Evolutionary conservation across 75 land plant species (phyloP), one percentile per base, ranked within the genome.

Genomic region (Picea sitchensis): DNA sequence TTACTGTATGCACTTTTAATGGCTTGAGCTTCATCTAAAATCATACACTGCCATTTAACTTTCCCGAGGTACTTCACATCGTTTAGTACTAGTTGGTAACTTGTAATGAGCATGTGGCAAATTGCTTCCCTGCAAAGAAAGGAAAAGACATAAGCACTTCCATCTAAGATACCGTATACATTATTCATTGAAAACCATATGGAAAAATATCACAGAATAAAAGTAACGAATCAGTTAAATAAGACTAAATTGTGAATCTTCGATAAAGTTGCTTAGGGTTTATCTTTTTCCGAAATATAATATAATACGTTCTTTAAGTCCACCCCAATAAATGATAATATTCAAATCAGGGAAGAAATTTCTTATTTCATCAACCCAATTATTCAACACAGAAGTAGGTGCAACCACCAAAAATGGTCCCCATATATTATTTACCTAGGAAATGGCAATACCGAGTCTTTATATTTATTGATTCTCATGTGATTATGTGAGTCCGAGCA

Each of bases 21-120:
- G 51, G 99, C 99, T 78, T 97, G 99, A 7, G 99, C 99, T 89
- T 97, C 99, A 89, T 97, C 99, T 26, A 97, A 86, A 6, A 97
- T 98, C 96, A 97, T 91, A 77, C 95, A 97, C 79, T 97, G 98
- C 99, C 99, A 97, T 75, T 95, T 97, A 63, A 97, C 94, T 65
- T 96, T 91, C 30, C 86, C 86, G 34, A 97, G 89, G 75, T 89
- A 89, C 83, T 95, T 93, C 83, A 95, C 98, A 84, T 97, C 99
- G 61, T 87, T 54, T 20, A 93, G 93, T 21, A 93, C 77, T 8
- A 97, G 86, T 73, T 97, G 95, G 65, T 97, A 97, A 79, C 98
- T 97, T 73, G 99, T 97, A 76, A 97, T 93, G 32, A 97, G 88
- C 36, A 97, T 92, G 81, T 97, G 99, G 76, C 94, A 97, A 26